phyloP scores from a whole-genome alignment of 768 basidiomycete genomes.

The Tricholoma terreum region DNA sequence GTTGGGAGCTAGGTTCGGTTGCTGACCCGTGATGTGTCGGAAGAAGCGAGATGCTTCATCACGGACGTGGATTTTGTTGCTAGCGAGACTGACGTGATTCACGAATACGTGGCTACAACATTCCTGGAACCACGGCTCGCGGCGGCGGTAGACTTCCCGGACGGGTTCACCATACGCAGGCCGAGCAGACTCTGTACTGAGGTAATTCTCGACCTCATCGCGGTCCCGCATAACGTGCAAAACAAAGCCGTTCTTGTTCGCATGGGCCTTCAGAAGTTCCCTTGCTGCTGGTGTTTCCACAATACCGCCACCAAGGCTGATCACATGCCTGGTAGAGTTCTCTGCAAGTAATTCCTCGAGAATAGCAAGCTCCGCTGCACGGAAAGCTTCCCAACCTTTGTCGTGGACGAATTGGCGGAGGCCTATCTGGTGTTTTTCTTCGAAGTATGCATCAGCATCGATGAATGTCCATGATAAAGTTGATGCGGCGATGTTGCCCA shows the following conservation, averaged over 20 bases:
- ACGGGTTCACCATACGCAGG: slow-evolving; percentile 90
- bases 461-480: slow-evolving; percentile 68
- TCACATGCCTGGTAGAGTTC: slow-evolving; percentile 58
- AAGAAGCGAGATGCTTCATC: slow-evolving; percentile 84
- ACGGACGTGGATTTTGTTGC: slow-evolving; percentile 35
- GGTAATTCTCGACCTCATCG: slow-evolving; percentile 77
- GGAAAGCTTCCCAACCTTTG: slow-evolving; percentile 89
- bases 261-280: slow-evolving; percentile 66
- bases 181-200: slow-evolving; percentile 69
- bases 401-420: slow-evolving; percentile 77
- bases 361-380: slow-evolving; percentile 68
- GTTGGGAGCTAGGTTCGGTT: slow-evolving; percentile 61
- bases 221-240: slow-evolving; percentile 82
- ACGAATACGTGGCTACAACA: slow-evolving; percentile 81
- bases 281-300: slow-evolving; percentile 83
- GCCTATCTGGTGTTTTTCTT: slow-evolving; percentile 53
- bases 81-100: slow-evolving; percentile 55
- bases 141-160: slow-evolving; percentile 76
- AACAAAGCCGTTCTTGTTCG: slow-evolving; percentile 60
- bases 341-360: slow-evolving; percentile 66
- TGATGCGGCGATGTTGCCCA: slow-evolving; percentile 74
- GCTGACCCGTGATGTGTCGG: slow-evolving; percentile 73
- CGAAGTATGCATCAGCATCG: slow-evolving; percentile 85
- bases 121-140: slow-evolving; percentile 84
- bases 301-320: slow-evolving; percentile 93